phyloP scores from a whole-genome alignment of 2,329 filamentous ascomycete species.

The Aspergillus arachidicola region DNA sequence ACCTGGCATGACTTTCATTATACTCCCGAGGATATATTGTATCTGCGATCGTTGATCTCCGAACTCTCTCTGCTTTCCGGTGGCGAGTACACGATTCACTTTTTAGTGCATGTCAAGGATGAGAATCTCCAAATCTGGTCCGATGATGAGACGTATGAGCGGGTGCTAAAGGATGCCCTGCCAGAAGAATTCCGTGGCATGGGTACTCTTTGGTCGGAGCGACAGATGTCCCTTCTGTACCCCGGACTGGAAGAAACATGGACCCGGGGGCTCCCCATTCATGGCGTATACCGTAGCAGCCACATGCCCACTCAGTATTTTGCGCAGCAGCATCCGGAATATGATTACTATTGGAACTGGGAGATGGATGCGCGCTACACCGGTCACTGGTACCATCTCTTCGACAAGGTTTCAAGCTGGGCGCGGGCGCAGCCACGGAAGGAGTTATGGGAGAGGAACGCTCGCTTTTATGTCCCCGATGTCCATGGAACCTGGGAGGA shows the following conservation, averaged over 20 bases:
- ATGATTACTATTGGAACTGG: constrained; percentile 85
- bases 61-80: constrained; percentile 78
- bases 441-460: constrained; percentile 78
- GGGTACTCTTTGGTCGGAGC: constrained; percentile 89
- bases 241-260: constrained; percentile 82
- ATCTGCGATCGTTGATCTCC: constrained; percentile 77
- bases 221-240: constrained; percentile 89
- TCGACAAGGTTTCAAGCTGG: constrained; percentile 71
- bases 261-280: constrained; percentile 72
- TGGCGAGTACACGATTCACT: constrained; percentile 80
- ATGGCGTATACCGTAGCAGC: constrained; percentile 88
- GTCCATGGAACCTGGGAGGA: constrained; percentile 79
- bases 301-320: constrained; percentile 97
- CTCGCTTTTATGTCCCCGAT: constrained; percentile 74
- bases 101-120: constrained; percentile 83
- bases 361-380: constrained; percentile 80
- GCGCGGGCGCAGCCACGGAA: constrained; percentile 73
- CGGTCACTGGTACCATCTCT: constrained; percentile 79
- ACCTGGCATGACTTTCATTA: constrained; percentile 81
- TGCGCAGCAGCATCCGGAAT: constrained; percentile 76
- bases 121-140: constrained; percentile 79
- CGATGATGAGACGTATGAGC: constrained; percentile 71
- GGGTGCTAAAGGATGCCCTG: constrained; percentile 70
- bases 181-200: constrained; percentile 84
- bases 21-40: constrained; percentile 75